Evolutionary conservation across 805 yeast species (phyloP).

Genomic region (Pichia nanzhaoensis): DNA sequence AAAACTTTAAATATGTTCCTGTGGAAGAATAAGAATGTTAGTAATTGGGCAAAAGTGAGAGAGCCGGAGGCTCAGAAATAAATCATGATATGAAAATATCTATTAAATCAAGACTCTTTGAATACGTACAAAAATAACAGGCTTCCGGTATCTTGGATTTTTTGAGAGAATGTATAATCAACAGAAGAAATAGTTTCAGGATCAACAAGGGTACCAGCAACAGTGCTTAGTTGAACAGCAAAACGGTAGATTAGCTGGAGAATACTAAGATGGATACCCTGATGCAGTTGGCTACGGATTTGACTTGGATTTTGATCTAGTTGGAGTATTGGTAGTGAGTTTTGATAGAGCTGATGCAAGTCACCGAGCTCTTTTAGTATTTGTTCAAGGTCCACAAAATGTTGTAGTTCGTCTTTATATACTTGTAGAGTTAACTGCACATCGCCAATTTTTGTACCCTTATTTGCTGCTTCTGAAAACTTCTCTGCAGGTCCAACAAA

Average conservation of each 20-base stretch:
- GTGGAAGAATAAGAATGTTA: neutral
- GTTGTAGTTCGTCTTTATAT: neutral
- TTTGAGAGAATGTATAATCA: too few species aligned
- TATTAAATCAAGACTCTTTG: neutral
- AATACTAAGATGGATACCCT: neutral
- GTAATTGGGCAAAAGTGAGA: neutral
- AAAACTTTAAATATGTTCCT: too few species aligned
- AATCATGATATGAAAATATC: neutral
- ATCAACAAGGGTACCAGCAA: neutral
- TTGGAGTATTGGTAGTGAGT: neutral
- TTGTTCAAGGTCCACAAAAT: neutral
- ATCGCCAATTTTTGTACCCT: neutral
- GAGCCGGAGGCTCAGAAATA: neutral
- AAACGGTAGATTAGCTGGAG: neutral
- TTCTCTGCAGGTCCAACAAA: too few species aligned
- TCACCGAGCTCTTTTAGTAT: neutral
- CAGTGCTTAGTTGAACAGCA: neutral
- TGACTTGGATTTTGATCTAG: neutral
- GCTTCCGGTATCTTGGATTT: neutral
- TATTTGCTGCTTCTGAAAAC: neutral
- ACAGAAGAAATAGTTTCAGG: neutral
- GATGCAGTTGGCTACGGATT: neutral
- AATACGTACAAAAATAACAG: conserved; percentile 1
- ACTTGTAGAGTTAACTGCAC: neutral
- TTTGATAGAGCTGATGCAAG: neutral